phyloP scores from a whole-genome alignment of 768 basidiomycete species.

The Tylopilus plumbeoviolaceoides region DNA sequence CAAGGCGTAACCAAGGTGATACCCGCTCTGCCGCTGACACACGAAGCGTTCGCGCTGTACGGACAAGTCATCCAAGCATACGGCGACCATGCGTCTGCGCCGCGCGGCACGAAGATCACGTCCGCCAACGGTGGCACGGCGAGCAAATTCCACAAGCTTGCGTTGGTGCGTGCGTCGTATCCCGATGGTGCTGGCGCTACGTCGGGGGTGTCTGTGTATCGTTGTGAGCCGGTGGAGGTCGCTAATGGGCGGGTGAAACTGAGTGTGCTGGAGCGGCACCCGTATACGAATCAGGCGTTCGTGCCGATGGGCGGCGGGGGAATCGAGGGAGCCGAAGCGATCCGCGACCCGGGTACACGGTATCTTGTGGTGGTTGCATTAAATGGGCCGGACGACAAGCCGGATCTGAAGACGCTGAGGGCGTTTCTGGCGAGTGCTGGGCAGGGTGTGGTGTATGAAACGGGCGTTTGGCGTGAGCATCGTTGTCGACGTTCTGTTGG shows the following conservation, averaged over 20 bases:
- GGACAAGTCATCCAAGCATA: slow-evolving; percentile 93
- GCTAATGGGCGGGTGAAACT: slow-evolving; percentile 52
- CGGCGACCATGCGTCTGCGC: slow-evolving; percentile 57
- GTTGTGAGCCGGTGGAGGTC: slow-evolving; percentile 56
- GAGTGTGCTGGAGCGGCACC: slow-evolving; percentile 82
- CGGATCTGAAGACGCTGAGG: slow-evolving; percentile 67
- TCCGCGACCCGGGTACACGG: slow-evolving; percentile 43
- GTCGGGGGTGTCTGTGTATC: slow-evolving; percentile 76
- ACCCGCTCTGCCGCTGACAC: slow-evolving; percentile 68
- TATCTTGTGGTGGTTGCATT: slow-evolving; percentile 88
- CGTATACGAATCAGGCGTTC: slow-evolving; percentile 88
- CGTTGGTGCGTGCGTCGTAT: slow-evolving; percentile 66
- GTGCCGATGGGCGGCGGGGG: slow-evolving; percentile 80
- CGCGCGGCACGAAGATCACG: slow-evolving; percentile 68
- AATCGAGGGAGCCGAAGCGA: slow-evolving; percentile 39
- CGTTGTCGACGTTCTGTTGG: not conserved
- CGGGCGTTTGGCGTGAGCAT: slow-evolving; percentile 86
- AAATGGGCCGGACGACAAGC: slow-evolving; percentile 71
- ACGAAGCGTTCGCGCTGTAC: slow-evolving; percentile 83
- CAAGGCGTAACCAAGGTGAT: slow-evolving; percentile 28
- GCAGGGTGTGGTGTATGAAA: slow-evolving; percentile 85
- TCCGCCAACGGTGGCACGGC: slow-evolving; percentile 89
- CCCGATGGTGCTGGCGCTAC: slow-evolving; percentile 52
- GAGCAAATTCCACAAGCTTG: slow-evolving; percentile 87
- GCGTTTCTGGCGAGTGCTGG: slow-evolving; percentile 78